A percentile compares a stretch with the other conserved stretches of the same genome.
Conservation (phyloP, 345 rosid species). For the Rhodamnia rubescens region DNA sequence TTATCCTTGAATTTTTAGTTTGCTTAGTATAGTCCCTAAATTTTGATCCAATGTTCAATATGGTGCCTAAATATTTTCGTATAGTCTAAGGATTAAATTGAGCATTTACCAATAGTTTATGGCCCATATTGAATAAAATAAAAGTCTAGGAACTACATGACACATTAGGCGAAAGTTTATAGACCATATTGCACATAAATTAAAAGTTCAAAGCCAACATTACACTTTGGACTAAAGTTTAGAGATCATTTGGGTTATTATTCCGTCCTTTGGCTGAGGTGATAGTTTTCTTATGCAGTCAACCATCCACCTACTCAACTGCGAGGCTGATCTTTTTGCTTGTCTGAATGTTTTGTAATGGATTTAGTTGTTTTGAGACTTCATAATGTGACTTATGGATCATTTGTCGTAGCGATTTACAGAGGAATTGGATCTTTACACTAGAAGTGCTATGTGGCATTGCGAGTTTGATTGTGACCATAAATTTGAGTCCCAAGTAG, state of each 20-base stretch:
- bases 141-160: rapidly evolving
- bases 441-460: not conserved
- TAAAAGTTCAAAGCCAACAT: not conserved
- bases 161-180: not conserved
- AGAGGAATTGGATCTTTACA: not conserved
- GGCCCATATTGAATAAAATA: not conserved
- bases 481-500: not conserved
- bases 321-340: not conserved
- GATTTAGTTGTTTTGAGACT: not conserved
- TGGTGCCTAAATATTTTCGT: not conserved
- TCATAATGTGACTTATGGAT: not conserved
- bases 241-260: not conserved
- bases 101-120: not conserved
- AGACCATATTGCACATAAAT: too few species aligned
- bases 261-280: not conserved
- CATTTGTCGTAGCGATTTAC: not conserved
- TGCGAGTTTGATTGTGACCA: not conserved
- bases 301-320: not conserved
- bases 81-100: not conserved
- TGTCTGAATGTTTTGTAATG: not conserved
- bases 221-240: not conserved
- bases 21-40: rapidly evolving
- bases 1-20: not conserved
- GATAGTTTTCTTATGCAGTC: not conserved
- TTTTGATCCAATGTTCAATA: not conserved